Base-by-base conservation (phyloP, 2,329 filamentous ascomycete genomes). In the Sclerotinia glacialis region DNA sequence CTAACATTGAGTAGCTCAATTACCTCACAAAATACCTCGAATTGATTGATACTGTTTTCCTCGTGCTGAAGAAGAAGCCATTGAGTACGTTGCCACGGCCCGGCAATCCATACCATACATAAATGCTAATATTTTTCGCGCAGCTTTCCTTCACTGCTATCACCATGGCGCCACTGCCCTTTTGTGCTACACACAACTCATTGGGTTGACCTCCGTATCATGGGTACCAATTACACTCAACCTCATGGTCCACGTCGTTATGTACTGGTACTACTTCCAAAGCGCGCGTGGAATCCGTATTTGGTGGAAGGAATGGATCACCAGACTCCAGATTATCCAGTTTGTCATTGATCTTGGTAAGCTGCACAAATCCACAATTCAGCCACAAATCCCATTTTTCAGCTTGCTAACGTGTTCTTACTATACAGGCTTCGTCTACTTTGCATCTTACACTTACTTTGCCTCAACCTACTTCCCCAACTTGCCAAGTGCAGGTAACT, bases 261-360 rank as follows among this genome's bases (percentile, higher is more conserved):
- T 98, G 94, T 98, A 98, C 89, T 97, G 93, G 93, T 98, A 98
- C 88, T 98, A 98, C 87, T 98, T 98, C 89, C 94, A 98, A 85
- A 94, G 92, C 77, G 93, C 94, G 65, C 93, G 94, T 74, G 95
- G 95, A 73, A 87, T 98, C 79, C 89, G 89, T 76, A 95, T 97
- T 81, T 97, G 93, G 93, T 98, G 94, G 94, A 98, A 98, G 90
- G 92, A 97, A 82, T 98, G 94, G 90, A 96, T 98, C 78, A 98
- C 94, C 74, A 91, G 93, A 77, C 90, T 97, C 77, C 94, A 98
- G 82, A 98, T 98, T 80, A 87, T 91, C 75, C 94, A 98, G 79
- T 98, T 98, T 82, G 86, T 98, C 78, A 94, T 98, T 79, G 94
- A 97, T 80, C 89, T 98, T 69, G 93, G 91, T 93, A 86, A 67